Percentiles rank a stretch among this genome's conserved stretches.
Evolutionary conservation across 2,329 filamentous ascomycete genomes (phyloP).

Genomic region (Diaporthe ilicicola): DNA sequence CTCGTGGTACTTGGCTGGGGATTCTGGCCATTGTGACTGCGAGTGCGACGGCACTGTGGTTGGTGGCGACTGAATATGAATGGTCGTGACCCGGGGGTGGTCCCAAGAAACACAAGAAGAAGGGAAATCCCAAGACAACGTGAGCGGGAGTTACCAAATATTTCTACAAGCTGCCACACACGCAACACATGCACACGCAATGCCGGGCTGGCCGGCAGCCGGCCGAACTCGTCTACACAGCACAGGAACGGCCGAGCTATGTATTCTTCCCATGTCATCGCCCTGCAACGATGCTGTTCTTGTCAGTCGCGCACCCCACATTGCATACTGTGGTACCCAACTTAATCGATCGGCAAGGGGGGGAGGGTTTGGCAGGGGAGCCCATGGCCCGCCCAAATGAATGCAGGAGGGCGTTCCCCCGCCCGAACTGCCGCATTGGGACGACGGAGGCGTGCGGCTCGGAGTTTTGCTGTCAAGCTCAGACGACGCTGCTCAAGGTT

Average conservation of each 20-base stretch:
- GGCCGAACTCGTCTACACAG: background rate
- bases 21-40: constrained; percentile 19
- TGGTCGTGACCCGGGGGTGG: background rate
- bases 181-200: background rate
- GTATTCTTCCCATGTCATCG: constrained; percentile 10
- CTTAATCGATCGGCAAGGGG: constrained; percentile 19
- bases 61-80: constrained; percentile 3
- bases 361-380: background rate
- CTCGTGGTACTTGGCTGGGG: background rate
- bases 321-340: background rate
- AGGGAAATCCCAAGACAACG: background rate
- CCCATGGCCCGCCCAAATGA: constrained; percentile 17
- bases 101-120: background rate
- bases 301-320: constrained; percentile 13
- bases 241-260: constrained; percentile 7
- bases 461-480: constrained; percentile 18
- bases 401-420: constrained; percentile 11
- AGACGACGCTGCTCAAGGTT: constrained; percentile 17
- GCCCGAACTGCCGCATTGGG: constrained; percentile 16
- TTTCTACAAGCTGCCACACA: background rate
- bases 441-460: constrained; percentile 17
- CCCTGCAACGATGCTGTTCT: background rate
- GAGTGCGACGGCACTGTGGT: background rate
- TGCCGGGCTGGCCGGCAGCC: constrained; percentile 14
- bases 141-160: constrained; percentile 13